A percentile compares a stretch with the other conserved stretches of the same genome.
Conservation (phyloP, 1,284 basidiomycete genomes). For the Vanrija pseudolonga region DNA sequence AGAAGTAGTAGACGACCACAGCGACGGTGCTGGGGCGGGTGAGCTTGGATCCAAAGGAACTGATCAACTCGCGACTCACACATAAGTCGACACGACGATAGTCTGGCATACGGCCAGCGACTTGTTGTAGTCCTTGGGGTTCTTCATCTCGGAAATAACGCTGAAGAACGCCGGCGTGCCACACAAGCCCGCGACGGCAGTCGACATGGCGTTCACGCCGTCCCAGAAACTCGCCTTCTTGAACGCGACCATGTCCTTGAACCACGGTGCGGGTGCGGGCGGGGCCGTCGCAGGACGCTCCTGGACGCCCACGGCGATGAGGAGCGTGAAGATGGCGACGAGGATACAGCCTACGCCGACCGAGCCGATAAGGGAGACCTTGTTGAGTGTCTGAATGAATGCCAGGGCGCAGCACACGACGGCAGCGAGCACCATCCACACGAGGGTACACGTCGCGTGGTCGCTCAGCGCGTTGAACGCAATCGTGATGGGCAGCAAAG, state of each 20-base stretch:
- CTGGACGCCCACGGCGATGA: slow-evolving; percentile 37
- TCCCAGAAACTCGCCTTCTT: slow-evolving; percentile 25
- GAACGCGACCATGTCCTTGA: slow-evolving; percentile 19
- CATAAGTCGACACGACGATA: slow-evolving; percentile 22
- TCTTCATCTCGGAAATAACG: slow-evolving; percentile 41
- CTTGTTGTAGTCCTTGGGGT: slow-evolving; percentile 30
- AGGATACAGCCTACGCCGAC: slow-evolving; percentile 32
- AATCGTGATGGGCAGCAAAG: slow-evolving; percentile 25
- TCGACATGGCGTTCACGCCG: slow-evolving; percentile 18
- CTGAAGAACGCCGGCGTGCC: slow-evolving; percentile 33
- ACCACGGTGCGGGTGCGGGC: slow-evolving; percentile 25
- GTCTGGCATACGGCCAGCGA: slow-evolving; percentile 26
- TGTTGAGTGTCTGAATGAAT: slow-evolving; percentile 33
- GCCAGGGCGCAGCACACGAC: slow-evolving; percentile 28
- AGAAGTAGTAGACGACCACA: slow-evolving; percentile 12
- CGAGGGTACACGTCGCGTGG: slow-evolving; percentile 35
- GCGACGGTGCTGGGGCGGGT: not conserved
- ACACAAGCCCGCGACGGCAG: slow-evolving; percentile 5
- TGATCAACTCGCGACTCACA: not conserved
- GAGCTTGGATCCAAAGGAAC: not conserved
- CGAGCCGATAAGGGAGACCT: slow-evolving; percentile 38
- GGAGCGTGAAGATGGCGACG: slow-evolving; percentile 30
- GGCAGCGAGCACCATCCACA: slow-evolving; percentile 31
- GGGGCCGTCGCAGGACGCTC: slow-evolving; percentile 43
- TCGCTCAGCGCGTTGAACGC: slow-evolving; percentile 32